A percentile compares a stretch with the other conserved stretches of the same genome.
These are phyloP conservation scores for Periconia sp. DNA, from an alignment of 2,329 filamentous ascomycete species.

Conservation along the genomic window DNA sequence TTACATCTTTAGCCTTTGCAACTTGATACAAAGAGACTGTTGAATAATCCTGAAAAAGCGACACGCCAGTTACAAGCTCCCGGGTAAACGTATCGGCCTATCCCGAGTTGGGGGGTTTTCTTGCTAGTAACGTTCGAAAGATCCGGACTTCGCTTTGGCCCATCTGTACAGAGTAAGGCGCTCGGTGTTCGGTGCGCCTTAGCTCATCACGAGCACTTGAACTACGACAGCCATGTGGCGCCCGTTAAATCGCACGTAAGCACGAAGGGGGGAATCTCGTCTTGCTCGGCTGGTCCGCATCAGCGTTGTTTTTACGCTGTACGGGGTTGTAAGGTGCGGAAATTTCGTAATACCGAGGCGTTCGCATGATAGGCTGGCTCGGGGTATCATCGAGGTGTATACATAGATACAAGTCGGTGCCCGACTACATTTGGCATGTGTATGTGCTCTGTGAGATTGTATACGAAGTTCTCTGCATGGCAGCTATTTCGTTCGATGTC, in stretches of 20 bases:
- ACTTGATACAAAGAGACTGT: too few species aligned
- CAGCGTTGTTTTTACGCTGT: neutral
- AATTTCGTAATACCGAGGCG: too few species aligned
- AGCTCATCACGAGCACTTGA: neutral
- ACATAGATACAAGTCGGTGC: too few species aligned
- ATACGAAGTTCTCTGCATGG: too few species aligned
- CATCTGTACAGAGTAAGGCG: neutral
- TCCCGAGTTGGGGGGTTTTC: neutral
- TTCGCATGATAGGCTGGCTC: too few species aligned
- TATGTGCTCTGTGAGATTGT: too few species aligned
- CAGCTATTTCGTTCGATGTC: too few species aligned
- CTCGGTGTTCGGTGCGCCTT: neutral
- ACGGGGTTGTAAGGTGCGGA: neutral
- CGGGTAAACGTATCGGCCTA: neutral
- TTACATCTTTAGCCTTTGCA: neutral
- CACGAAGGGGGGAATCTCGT: neutral
- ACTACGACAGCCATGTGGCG: neutral
- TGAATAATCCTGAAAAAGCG: too few species aligned
- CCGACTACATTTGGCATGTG: too few species aligned
- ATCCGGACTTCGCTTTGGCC: neutral
- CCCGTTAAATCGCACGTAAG: neutral
- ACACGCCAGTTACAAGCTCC: neutral
- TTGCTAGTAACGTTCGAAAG: neutral
- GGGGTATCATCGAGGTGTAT: too few species aligned
- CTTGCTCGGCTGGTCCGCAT: too few species aligned